These are phyloP conservation scores for Arctium lappa DNA, from an alignment of 129 eudicot genomes.

Conservation along the genomic window DNA sequence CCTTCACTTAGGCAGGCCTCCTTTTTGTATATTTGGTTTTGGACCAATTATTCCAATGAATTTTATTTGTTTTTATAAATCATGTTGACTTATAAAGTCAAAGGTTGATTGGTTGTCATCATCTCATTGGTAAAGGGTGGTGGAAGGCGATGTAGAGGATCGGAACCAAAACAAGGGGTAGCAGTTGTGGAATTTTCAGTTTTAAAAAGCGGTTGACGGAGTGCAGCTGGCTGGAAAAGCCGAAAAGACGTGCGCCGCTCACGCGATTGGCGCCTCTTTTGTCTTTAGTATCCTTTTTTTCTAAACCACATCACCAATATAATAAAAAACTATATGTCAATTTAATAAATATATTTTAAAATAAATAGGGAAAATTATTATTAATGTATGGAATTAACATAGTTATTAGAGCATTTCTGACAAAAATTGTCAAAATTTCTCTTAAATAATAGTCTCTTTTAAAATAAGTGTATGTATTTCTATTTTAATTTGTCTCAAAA, in stretches of 20 bases:
- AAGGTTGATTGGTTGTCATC: background rate
- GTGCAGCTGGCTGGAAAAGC: background rate
- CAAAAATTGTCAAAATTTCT: too few species aligned
- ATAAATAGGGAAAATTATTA: background rate
- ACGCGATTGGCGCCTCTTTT: slow-evolving; percentile 35
- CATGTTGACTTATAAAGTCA: slow-evolving; percentile 8
- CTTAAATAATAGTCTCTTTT: too few species aligned
- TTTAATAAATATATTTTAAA: background rate
- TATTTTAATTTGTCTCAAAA: too few species aligned
- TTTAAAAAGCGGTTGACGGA: slow-evolving; percentile 14
- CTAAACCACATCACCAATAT: background rate
- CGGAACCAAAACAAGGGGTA: background rate
- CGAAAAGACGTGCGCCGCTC: slow-evolving; percentile 23
- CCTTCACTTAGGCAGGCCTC: too few species aligned
- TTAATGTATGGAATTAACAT: background rate
- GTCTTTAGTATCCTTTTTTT: background rate
- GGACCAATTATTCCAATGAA: background rate
- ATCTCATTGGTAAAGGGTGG: background rate
- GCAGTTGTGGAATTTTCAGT: slow-evolving; percentile 1
- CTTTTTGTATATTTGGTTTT: background rate
- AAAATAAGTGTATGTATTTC: too few species aligned
- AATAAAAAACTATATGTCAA: background rate
- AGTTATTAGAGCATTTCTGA: too few species aligned
- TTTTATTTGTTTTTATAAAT: background rate
- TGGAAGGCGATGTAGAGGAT: slow-evolving; percentile 9